Conservation (phyloP, 345 rosid genomes). For the Salix purpurea region DNA sequence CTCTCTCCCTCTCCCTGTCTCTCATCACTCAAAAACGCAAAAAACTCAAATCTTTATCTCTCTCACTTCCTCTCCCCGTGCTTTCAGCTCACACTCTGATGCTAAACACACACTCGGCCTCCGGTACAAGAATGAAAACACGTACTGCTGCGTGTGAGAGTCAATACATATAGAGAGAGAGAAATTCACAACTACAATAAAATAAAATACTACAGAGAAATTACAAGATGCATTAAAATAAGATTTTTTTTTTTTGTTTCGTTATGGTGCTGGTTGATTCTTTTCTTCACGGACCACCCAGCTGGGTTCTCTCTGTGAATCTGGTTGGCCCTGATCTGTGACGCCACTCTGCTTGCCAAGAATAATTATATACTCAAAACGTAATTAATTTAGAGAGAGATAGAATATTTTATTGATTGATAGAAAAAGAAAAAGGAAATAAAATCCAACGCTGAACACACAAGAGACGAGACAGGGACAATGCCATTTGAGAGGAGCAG, state of each 20-base stretch:
- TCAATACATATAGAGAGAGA: conserved; percentile 3
- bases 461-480: conserved; percentile 16
- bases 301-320: conserved; percentile 16
- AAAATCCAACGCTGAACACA: conserved; percentile 8
- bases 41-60: conserved; percentile 12
- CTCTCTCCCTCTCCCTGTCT: neutral
- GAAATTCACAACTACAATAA: conserved; percentile 6
- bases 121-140: conserved; percentile 10
- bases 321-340: conserved; percentile 8
- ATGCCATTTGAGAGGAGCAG: conserved; percentile 4
- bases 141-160: neutral
- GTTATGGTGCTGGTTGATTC: conserved; percentile 28
- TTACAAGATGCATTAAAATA: neutral
- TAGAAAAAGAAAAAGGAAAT: neutral
- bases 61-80: neutral
- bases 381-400: neutral
- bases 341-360: conserved; percentile 10
- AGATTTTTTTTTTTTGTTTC: neutral
- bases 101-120: neutral
- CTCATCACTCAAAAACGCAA: conserved; percentile 20
- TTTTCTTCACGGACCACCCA: conserved; percentile 31
- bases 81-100: neutral
- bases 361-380: neutral
- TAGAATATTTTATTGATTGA: neutral
- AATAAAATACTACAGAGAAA: neutral